Evolutionary conservation across 2,329 filamentous ascomycete species (phyloP).

Genomic region (Fusarium subglutinans): DNA sequence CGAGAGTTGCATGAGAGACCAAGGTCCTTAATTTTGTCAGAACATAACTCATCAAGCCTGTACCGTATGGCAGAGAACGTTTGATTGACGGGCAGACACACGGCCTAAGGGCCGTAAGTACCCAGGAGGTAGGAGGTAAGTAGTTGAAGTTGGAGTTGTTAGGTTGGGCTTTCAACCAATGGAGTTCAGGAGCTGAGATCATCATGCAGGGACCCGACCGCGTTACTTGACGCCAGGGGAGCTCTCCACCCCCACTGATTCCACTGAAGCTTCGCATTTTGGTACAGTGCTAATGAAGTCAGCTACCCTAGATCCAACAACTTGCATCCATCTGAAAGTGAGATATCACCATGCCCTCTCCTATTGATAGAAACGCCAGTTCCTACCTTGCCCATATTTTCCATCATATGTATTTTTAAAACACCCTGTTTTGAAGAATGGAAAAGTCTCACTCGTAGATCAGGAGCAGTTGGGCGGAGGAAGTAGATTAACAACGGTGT

Average conservation of each 20-base stretch:
- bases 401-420: not conserved
- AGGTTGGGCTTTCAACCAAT: constrained; percentile 11
- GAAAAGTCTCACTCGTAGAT: not conserved
- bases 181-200: constrained; percentile 4
- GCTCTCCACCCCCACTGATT: constrained; percentile 19
- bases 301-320: not conserved
- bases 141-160: constrained; percentile 9
- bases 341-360: not conserved
- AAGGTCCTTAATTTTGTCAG: not conserved
- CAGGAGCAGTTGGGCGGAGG: not conserved
- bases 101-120: not conserved
- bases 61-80: not conserved
- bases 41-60: not conserved
- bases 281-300: not conserved
- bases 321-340: not conserved
- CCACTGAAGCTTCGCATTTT: not conserved
- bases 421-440: not conserved
- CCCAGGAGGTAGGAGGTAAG: not conserved
- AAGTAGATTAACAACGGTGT: not conserved
- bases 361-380: not conserved
- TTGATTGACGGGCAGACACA: not conserved
- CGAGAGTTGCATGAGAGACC: not conserved
- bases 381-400: not conserved
- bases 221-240: not conserved
- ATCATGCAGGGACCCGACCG: constrained; percentile 16